Conservation (phyloP, 1,284 basidiomycete species). For the Heterobasidion occidentale region DNA sequence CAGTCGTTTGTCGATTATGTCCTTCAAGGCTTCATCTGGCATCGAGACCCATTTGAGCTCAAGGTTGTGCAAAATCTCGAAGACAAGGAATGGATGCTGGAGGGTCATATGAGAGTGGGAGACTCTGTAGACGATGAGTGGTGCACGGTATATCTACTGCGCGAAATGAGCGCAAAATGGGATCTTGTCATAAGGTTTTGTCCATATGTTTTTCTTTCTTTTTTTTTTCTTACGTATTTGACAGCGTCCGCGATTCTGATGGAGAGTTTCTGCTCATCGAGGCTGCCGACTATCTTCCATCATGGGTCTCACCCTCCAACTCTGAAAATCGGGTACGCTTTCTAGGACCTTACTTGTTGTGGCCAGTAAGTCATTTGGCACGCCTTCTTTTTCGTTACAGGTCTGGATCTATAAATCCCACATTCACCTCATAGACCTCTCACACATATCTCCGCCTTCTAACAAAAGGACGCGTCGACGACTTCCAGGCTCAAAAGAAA, state of each 20-base stretch:
- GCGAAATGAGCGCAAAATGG: constrained; percentile 69
- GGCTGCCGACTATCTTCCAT: constrained; percentile 84
- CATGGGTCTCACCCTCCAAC: constrained; percentile 89
- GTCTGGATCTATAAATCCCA: constrained; percentile 85
- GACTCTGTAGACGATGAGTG: constrained; percentile 97
- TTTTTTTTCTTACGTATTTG: constrained; percentile 2
- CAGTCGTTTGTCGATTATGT: constrained; percentile 47
- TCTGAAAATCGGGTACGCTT: constrained; percentile 82
- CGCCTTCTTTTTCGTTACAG: constrained; percentile 30
- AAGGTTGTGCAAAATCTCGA: constrained; percentile 51
- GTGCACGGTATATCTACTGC: constrained; percentile 85
- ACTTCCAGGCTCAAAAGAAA: constrained; percentile 29
- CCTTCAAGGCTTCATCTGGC: constrained; percentile 75
- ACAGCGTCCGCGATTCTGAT: constrained; percentile 81
- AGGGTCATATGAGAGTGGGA: constrained; percentile 81
- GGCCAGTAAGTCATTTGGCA: constrained; percentile 19
- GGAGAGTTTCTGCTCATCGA: constrained; percentile 97
- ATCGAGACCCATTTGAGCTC: constrained; percentile 81
- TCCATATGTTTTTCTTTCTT: neutral
- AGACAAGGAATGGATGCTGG: constrained; percentile 45
- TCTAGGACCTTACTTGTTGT: constrained; percentile 22
- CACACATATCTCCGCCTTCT: constrained; percentile 58
- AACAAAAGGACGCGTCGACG: constrained; percentile 42
- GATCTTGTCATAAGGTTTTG: constrained; percentile 68
- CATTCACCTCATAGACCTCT: constrained; percentile 81